Percentiles rank a stretch among this genome's conserved stretches.
Evolutionary conservation across 352 stramenopile genomes (phyloP).

Genomic region (Phytophthora idaei): DNA sequence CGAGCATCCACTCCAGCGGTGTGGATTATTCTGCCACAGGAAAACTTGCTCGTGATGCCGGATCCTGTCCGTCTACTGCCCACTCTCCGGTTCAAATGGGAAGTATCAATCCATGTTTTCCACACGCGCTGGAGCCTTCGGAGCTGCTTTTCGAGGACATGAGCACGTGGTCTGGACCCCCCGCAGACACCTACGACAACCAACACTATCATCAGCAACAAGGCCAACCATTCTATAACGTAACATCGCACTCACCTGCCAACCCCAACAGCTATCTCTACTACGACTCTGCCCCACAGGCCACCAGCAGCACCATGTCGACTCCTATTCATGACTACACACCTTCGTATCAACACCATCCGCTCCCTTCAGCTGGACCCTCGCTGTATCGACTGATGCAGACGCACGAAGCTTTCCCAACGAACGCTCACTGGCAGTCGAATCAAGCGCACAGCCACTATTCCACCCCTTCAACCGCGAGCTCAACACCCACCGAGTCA

Average conservation of each 20-base stretch:
- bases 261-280: conserved; percentile 16
- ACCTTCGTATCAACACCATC: conserved; percentile 26
- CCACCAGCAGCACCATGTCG: conserved; percentile 11
- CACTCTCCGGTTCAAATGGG: conserved; percentile 50
- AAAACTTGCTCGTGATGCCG: conserved; percentile 19
- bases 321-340: conserved; percentile 18
- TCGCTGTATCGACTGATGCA: conserved; percentile 28
- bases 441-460: conserved; percentile 21
- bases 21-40: conserved; percentile 16
- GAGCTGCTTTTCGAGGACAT: conserved; percentile 53
- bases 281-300: conserved; percentile 16
- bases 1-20: conserved; percentile 23
- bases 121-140: conserved; percentile 34
- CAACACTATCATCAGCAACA: conserved; percentile 33
- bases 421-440: conserved; percentile 19
- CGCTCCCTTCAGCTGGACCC: conserved; percentile 8
- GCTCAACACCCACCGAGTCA: conserved; percentile 9
- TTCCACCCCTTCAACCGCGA: conserved; percentile 16
- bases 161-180: conserved; percentile 26
- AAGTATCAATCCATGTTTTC: conserved; percentile 42
- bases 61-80: conserved; percentile 22
- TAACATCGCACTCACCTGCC: conserved; percentile 13
- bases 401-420: conserved; percentile 13
- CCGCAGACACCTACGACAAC: conserved; percentile 24
- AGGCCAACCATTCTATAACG: conserved; percentile 24